phyloP scores from a whole-genome alignment of 2,329 filamentous ascomycete species.

The Lasiodiplodia theobromae region DNA sequence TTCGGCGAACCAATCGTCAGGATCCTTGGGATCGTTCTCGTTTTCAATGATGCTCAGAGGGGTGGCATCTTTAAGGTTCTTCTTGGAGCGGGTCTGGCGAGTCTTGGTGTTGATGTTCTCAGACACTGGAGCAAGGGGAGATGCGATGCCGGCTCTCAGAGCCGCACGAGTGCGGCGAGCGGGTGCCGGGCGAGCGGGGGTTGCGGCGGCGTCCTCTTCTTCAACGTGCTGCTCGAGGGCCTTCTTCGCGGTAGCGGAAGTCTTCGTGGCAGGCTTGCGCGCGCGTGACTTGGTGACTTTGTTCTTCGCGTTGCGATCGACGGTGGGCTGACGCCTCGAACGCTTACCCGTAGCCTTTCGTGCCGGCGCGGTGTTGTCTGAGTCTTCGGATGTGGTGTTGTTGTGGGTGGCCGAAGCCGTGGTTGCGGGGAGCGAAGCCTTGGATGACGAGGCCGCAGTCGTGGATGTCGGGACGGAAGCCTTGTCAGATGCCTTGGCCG shows the following conservation, averaged over 20 bases:
- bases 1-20: slow-evolving; percentile 18
- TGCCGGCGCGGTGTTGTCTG: background rate
- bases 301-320: slow-evolving; percentile 16
- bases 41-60: slow-evolving; percentile 15
- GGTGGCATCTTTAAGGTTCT: slow-evolving; percentile 9
- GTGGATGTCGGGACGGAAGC: background rate
- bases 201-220: background rate
- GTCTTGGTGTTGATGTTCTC: background rate
- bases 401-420: background rate
- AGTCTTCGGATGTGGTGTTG: slow-evolving; percentile 10
- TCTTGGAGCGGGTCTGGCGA: slow-evolving; percentile 7
- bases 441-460: background rate
- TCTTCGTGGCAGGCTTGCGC: slow-evolving; percentile 9
- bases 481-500: background rate
- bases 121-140: slow-evolving; percentile 1
- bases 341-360: background rate
- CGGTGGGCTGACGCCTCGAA: slow-evolving; percentile 8
- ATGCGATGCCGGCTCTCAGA: slow-evolving; percentile 1
- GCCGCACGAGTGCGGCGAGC: slow-evolving; percentile 11
- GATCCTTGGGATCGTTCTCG: background rate
- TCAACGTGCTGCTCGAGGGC: slow-evolving; percentile 7
- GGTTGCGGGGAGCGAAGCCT: background rate
- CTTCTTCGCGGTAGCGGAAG: slow-evolving; percentile 1
- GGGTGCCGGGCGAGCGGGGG: background rate
- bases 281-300: slow-evolving; percentile 23